Evolutionary conservation across 2,329 filamentous ascomycete species (phyloP).

Genomic region (Aulographum hederae): DNA sequence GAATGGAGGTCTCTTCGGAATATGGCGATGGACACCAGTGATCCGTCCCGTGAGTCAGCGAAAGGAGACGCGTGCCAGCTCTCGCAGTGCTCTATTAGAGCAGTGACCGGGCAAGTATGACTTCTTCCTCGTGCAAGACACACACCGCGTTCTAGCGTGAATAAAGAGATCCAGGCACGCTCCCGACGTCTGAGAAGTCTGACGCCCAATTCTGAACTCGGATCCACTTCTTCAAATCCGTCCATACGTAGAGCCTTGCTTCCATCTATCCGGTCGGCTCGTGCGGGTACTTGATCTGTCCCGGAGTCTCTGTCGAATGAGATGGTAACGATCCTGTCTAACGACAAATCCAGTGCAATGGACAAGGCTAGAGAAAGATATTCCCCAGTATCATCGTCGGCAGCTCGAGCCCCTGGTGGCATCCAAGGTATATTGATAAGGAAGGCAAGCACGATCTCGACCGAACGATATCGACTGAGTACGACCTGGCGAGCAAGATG

Average conservation of each 20-base stretch:
- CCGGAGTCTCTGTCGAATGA: slow-evolving; percentile 28
- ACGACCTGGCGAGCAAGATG: slow-evolving; percentile 44
- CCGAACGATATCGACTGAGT: slow-evolving; percentile 43
- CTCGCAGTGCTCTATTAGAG: slow-evolving; percentile 48
- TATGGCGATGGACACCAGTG: neutral
- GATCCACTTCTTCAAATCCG: slow-evolving; percentile 46
- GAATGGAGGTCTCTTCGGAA: neutral
- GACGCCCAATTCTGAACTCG: slow-evolving; percentile 39
- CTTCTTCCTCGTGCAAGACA: slow-evolving; percentile 51
- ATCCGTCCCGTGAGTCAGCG: slow-evolving; percentile 48
- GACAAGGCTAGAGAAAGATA: slow-evolving; percentile 53
- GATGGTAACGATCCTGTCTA: slow-evolving; percentile 51
- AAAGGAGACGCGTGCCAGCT: slow-evolving; percentile 47
- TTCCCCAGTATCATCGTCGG: slow-evolving; percentile 54
- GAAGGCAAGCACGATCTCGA: slow-evolving; percentile 57
- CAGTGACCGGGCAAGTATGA: slow-evolving; percentile 49
- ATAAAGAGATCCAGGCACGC: slow-evolving; percentile 52
- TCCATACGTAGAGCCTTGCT: slow-evolving; percentile 47
- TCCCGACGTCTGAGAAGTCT: slow-evolving; percentile 46
- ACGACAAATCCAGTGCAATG: slow-evolving; percentile 48
- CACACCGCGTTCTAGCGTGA: slow-evolving; percentile 56
- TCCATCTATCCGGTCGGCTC: slow-evolving; percentile 51
- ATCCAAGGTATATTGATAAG: slow-evolving; percentile 66
- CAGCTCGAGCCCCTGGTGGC: slow-evolving; percentile 46
- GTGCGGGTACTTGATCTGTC: slow-evolving; percentile 31